Base-by-base conservation (phyloP, 352 stramenopile genomes). In the Elongisporangium senticosum region DNA sequence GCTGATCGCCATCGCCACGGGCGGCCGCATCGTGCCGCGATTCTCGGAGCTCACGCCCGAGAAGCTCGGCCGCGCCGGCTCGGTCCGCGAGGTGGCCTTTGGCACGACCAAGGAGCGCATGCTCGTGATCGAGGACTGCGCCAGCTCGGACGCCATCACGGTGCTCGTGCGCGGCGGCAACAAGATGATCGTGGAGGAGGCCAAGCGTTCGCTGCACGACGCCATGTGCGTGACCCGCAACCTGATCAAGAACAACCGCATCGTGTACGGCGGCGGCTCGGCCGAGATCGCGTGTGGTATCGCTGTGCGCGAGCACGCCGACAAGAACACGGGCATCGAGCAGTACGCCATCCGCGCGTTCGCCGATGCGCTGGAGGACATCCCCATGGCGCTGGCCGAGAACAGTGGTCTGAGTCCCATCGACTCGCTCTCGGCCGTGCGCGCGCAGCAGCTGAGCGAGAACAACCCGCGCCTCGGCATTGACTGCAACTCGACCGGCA, bases 221-320 rank as follows among this genome's bases (percentile, higher is more conserved):
- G 97, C 98, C 63, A 99, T 99, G 96, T 99, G 97, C 72, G 97
- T 99, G 26, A 97, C 98, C 40, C 91, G 97, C 57, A 99, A 99
- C 83, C 75, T 99, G 54, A 98, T 99, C 75, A 98, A 96, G 73
- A 98, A 99, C 85, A 99, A 99, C 83, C 91, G 96, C 57, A 97
- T 99, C 54, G 97, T 99, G 49, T 99, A 99, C 75, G 98, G 98
- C 37, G 98, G 98, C 37, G 98, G 97, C 49, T 89, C 95, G 23
- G 94, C 97, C 8, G 98, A 99, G 73, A 97, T 99, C 63, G 93
- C 97, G 4, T 99, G 96, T 71, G 95, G 91, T n/a, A 91, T 99
- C 56, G 91, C 87, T 7, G 91, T 99, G 51, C 79, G 81, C 33
- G 82, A 95, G 37, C 75, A 95, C 65, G 88, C 87, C n/a, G 77